phyloP scores from a whole-genome alignment of 768 basidiomycete species.

The Kwoniella mangroviensis region DNA sequence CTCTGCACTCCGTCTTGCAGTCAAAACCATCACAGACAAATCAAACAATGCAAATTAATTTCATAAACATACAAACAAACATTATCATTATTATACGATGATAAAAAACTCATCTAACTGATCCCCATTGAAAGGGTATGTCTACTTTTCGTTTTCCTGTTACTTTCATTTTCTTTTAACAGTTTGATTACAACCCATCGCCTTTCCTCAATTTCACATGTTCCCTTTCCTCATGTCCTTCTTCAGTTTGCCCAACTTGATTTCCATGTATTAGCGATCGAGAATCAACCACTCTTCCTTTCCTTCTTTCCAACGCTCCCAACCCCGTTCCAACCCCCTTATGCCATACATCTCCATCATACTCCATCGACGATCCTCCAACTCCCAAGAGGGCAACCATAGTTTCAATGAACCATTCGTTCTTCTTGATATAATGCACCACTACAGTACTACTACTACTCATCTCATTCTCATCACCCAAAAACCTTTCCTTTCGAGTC shows the following conservation, averaged over 20 bases:
- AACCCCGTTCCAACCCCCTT: conserved; percentile 27
- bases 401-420: conserved; percentile 95
- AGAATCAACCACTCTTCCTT: conserved; percentile 28
- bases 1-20: no score
- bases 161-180: no score
- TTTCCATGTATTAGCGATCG: neutral
- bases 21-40: no score
- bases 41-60: no score
- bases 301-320: conserved; percentile 27
- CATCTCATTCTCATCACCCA: conserved; percentile 62
- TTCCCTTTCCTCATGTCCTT: conserved; percentile 2
- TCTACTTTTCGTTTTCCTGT: no score
- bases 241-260: neutral
- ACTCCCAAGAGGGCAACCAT: conserved; percentile 78
- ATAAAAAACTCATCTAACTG: no score
- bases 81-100: no score
- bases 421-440: conserved; percentile 96
- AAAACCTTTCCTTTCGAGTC: conserved; percentile 41
- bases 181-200: conserved; percentile 12
- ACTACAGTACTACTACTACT: conserved; percentile 80
- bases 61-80: no score
- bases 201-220: conserved; percentile 16
- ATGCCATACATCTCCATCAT: conserved; percentile 36
- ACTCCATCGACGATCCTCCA: conserved; percentile 2
- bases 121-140: no score